Percentiles rank a stretch among this genome's conserved stretches.
These are phyloP conservation scores for Dendrothele bispora DNA, from an alignment of 768 basidiomycete species.

Conservation along the genomic window DNA sequence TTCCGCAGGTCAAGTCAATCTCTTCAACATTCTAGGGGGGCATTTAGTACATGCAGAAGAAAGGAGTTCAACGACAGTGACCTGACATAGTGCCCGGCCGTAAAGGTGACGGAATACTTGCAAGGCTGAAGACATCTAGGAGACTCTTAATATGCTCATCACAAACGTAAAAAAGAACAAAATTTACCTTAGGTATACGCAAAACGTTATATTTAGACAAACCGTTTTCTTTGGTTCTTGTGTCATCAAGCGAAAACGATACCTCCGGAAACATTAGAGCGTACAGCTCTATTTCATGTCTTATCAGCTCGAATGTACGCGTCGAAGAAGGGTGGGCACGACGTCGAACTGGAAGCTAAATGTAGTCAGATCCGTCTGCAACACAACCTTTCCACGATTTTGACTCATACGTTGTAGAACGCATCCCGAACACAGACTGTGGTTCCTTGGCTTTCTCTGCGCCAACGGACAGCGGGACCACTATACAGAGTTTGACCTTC, in stretches of 20 bases:
- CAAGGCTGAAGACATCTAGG: slow-evolving; percentile 64
- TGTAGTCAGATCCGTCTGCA: slow-evolving; percentile 6
- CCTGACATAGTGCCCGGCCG: slow-evolving; percentile 72
- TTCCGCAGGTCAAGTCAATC: slow-evolving; percentile 48
- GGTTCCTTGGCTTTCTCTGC: slow-evolving; percentile 73
- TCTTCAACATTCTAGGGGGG: slow-evolving; percentile 65
- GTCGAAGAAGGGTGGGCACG: slow-evolving; percentile 61
- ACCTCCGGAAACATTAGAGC: slow-evolving; percentile 74
- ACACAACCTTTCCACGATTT: too few species aligned
- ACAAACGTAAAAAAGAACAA: not conserved
- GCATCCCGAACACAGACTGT: slow-evolving; percentile 83
- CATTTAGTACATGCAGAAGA: too few species aligned
- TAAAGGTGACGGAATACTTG: slow-evolving; percentile 71
- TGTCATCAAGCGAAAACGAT: slow-evolving; percentile 66
- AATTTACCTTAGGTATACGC: slow-evolving; percentile 65
- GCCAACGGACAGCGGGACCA: slow-evolving; percentile 76
- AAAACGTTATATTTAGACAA: slow-evolving; percentile 46
- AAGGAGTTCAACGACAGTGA: slow-evolving; percentile 26
- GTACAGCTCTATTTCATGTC: slow-evolving; percentile 69
- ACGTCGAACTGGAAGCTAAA: slow-evolving; percentile 79
- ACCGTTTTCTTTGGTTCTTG: slow-evolving; percentile 35
- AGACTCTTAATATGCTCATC: not conserved
- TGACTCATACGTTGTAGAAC: slow-evolving; percentile 82
- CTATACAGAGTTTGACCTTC: slow-evolving; percentile 65
- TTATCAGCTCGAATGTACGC: slow-evolving; percentile 65